Conservation (phyloP, 345 rosid genomes). For the Citrus medica region DNA sequence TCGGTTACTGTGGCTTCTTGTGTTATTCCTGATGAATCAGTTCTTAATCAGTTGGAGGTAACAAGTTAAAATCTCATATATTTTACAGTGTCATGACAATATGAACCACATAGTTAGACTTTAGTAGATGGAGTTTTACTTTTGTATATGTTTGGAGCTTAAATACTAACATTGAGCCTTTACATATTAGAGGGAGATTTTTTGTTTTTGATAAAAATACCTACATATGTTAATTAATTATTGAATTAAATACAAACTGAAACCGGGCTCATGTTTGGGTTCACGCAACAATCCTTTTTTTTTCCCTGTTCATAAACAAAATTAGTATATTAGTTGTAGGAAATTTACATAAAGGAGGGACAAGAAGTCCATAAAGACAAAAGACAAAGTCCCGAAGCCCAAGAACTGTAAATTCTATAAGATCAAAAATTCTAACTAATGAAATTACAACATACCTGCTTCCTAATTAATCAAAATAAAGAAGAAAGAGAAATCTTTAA, state of each 20-base stretch:
- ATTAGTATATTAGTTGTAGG: too few relatives aligned
- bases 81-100: conserved; percentile 5
- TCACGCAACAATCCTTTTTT: background rate
- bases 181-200: background rate
- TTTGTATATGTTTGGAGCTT: background rate
- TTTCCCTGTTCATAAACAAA: too few relatives aligned
- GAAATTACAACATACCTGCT: too few relatives aligned
- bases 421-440: too few relatives aligned
- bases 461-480: too few relatives aligned
- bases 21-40: conserved; percentile 60
- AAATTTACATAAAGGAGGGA: too few relatives aligned
- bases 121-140: background rate
- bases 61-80: conserved; percentile 17
- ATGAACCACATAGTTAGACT: background rate
- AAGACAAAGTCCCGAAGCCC: too few relatives aligned
- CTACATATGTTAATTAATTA: background rate
- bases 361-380: too few relatives aligned
- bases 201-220: background rate
- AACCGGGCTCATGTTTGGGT: background rate
- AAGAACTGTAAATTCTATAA: too few relatives aligned
- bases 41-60: conserved; percentile 79
- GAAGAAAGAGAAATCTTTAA: too few relatives aligned
- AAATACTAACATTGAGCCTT: background rate
- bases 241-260: background rate
- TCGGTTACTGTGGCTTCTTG: conserved; percentile 45